A percentile compares a stretch with the other conserved stretches of the same genome.
Evolutionary conservation across 2,329 filamentous ascomycete genomes (phyloP).

Genomic region (Lecanicillium sp.): DNA sequence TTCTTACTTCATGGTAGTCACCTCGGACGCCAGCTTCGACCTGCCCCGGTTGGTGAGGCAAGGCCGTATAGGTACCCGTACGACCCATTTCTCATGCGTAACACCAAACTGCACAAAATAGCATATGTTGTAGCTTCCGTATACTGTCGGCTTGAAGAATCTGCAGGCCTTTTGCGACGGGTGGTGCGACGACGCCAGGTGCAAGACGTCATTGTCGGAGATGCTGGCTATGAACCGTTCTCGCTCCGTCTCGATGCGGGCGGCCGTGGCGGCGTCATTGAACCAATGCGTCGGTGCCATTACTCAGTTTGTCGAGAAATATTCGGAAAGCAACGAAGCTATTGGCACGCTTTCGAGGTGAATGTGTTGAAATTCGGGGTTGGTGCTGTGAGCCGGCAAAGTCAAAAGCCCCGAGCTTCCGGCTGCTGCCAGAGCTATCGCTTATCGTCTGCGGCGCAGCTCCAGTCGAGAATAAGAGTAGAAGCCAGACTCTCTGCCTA

Average conservation of each 20-base stretch:
- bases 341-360: too few relatives aligned
- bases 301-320: too few relatives aligned
- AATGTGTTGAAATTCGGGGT: too few relatives aligned
- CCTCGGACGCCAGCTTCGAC: constrained; percentile 16
- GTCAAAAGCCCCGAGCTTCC: too few relatives aligned
- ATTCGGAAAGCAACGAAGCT: too few relatives aligned
- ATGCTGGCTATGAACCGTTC: constrained; percentile 15
- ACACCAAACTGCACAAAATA: constrained; percentile 18
- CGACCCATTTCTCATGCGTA: constrained; percentile 14
- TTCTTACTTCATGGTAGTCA: constrained; percentile 18
- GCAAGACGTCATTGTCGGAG: constrained; percentile 8
- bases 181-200: constrained; percentile 16
- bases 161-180: constrained; percentile 13
- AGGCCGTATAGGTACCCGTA: constrained; percentile 15
- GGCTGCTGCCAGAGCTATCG: too few relatives aligned
- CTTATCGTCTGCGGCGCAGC: too few relatives aligned
- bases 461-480: too few relatives aligned
- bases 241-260: constrained; percentile 5
- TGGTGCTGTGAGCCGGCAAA: too few relatives aligned
- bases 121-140: constrained; percentile 18
- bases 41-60: constrained; percentile 9
- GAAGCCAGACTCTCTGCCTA: too few relatives aligned
- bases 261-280: neutral
- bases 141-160: constrained; percentile 15
- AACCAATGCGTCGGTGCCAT: neutral